Conservation (phyloP, 2,329 filamentous ascomycete genomes). For the Colletotrichum caudatum region DNA sequence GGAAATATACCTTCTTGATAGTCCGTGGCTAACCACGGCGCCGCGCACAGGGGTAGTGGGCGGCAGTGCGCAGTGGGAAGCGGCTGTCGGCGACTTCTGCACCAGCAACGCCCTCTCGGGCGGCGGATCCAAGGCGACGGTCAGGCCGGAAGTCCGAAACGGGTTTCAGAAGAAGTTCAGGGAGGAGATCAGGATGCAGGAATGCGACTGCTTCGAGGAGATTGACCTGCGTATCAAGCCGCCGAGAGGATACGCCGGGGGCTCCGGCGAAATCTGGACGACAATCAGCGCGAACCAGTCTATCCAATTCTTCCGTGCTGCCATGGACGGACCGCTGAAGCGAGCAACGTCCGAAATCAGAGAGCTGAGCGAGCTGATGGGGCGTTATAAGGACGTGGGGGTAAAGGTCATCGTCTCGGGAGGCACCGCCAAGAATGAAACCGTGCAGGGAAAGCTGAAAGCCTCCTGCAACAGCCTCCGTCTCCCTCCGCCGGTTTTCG, state of each 20-base stretch:
- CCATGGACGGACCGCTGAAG: neutral
- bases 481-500: neutral
- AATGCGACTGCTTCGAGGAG: neutral
- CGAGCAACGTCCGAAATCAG: neutral
- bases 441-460: neutral
- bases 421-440: constrained; percentile 16
- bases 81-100: constrained; percentile 22
- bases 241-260: neutral
- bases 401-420: constrained; percentile 11
- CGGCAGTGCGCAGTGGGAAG: constrained; percentile 33
- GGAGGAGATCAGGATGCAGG: neutral
- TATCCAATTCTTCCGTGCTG: neutral
- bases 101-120: neutral
- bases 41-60: constrained; percentile 15
- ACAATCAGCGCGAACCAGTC: neutral
- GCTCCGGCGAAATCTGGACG: neutral
- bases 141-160: neutral
- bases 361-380: neutral
- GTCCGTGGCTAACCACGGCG: neutral
- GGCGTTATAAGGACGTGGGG: neutral
- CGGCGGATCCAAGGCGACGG: neutral
- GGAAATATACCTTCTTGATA: accelerated
- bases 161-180: neutral
- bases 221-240: neutral
- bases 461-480: neutral